Conservation (phyloP, 768 basidiomycete genomes). For the Mycena venus region DNA sequence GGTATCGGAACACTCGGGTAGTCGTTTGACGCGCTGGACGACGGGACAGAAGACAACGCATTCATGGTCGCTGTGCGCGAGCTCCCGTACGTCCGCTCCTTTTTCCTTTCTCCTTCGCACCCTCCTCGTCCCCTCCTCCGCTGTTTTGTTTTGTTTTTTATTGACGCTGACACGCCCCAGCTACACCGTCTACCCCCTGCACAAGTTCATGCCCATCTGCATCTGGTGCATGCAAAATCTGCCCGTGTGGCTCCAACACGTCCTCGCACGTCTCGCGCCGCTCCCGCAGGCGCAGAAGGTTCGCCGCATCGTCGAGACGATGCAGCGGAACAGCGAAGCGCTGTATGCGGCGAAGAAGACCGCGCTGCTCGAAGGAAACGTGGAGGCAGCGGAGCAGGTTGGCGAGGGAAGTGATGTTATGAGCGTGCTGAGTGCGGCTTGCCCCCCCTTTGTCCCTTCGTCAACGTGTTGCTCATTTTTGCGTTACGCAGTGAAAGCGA, state of each 20-base stretch:
- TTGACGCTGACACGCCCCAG: neutral
- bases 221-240: conserved; percentile 16
- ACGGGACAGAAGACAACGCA: conserved; percentile 7
- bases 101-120: neutral
- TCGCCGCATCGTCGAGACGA: conserved; percentile 11
- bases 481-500: conserved; percentile 4
- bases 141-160: neutral
- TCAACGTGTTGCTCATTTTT: neutral
- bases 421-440: conserved; percentile 15
- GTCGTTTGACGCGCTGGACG: conserved; percentile 14
- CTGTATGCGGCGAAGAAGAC: conserved; percentile 12
- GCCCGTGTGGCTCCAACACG: conserved; percentile 11
- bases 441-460: neutral
- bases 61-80: conserved; percentile 12
- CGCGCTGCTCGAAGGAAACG: neutral
- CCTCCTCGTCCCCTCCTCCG: neutral
- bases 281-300: conserved; percentile 13
- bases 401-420: conserved; percentile 7
- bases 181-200: conserved; percentile 17
- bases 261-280: neutral
- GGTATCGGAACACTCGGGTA: conserved; percentile 2
- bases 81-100: conserved; percentile 7
- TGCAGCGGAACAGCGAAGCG: conserved; percentile 3
- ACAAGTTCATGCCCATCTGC: conserved; percentile 19
- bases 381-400: neutral